These are phyloP conservation scores for Corynascus novoguineensis DNA, from an alignment of 495 filamentous ascomycete genomes.

Conservation along the genomic window DNA sequence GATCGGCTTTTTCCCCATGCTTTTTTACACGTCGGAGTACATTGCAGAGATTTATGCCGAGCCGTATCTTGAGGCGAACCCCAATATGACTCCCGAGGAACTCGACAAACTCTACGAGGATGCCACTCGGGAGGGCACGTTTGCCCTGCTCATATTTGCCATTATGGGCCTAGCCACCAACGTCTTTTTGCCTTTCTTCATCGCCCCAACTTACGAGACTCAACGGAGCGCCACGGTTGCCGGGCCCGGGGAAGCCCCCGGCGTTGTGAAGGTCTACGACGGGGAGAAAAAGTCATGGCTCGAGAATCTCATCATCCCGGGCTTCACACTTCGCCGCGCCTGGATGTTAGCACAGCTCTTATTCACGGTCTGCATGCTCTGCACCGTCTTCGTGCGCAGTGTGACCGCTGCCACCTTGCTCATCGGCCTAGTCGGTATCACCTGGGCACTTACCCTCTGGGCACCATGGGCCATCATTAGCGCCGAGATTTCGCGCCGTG, in stretches of 20 bases:
- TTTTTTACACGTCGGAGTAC: slow-evolving; percentile 90
- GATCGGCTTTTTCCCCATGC: slow-evolving; percentile 93
- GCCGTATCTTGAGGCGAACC: slow-evolving; percentile 68
- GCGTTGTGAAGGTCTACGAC: slow-evolving; percentile 26
- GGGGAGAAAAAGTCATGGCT: slow-evolving; percentile 41
- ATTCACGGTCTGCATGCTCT: slow-evolving; percentile 71
- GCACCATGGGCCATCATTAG: slow-evolving; percentile 89
- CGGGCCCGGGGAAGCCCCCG: slow-evolving; percentile 19
- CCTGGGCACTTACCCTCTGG: slow-evolving; percentile 87
- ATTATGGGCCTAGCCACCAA: slow-evolving; percentile 74
- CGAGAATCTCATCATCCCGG: slow-evolving; percentile 60
- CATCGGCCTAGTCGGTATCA: slow-evolving; percentile 73
- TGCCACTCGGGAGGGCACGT: slow-evolving; percentile 74
- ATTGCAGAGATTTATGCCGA: slow-evolving; percentile 86
- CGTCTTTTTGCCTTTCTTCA: slow-evolving; percentile 73
- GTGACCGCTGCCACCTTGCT: slow-evolving; percentile 63
- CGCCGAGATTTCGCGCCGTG: slow-evolving; percentile 74
- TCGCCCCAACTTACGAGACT: slow-evolving; percentile 65
- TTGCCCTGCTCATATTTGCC: slow-evolving; percentile 81
- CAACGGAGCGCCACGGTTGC: slow-evolving; percentile 23
- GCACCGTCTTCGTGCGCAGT: slow-evolving; percentile 68
- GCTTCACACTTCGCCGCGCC: slow-evolving; percentile 76
- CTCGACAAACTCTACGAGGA: slow-evolving; percentile 73
- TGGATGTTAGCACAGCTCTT: slow-evolving; percentile 79
- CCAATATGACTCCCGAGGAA: slow-evolving; percentile 65